Percentiles rank a stretch among this genome's conserved stretches.
phyloP scores from a whole-genome alignment of 1,139 yeast genomes.

The Saccharomyces hybrid region DNA sequence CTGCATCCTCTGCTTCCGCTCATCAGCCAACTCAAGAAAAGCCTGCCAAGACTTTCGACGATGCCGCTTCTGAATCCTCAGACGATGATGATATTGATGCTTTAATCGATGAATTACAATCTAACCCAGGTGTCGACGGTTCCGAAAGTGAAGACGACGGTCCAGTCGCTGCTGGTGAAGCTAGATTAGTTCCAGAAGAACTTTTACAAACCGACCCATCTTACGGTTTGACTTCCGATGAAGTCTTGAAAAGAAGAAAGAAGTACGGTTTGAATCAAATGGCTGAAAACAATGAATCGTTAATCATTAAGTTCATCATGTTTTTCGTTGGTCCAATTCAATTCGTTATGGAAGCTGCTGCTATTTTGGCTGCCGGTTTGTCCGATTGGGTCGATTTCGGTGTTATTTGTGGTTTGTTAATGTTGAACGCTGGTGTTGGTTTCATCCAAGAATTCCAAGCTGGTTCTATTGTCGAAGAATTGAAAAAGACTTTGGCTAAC shows the following conservation, averaged over 20 bases:
- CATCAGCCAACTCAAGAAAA: slow-evolving; percentile 1
- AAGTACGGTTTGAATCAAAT: slow-evolving; percentile 87
- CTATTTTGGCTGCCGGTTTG: slow-evolving; percentile 91
- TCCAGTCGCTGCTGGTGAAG: slow-evolving; percentile 34
- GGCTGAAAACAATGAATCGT: slow-evolving; percentile 85
- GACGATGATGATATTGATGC: slow-evolving; percentile 82
- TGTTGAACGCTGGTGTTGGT: slow-evolving; percentile 89
- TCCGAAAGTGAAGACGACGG: slow-evolving; percentile 42
- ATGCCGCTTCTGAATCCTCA: slow-evolving; percentile 39
- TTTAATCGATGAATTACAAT: slow-evolving; percentile 79
- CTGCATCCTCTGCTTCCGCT: not conserved
- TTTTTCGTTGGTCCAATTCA: slow-evolving; percentile 96
- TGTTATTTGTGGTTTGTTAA: slow-evolving; percentile 80
- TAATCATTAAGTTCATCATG: slow-evolving; percentile 73
- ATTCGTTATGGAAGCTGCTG: slow-evolving; percentile 98
- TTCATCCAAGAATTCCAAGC: slow-evolving; percentile 96
- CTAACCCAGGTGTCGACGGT: slow-evolving; percentile 58
- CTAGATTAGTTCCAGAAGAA: slow-evolving; percentile 75
- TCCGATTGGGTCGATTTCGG: slow-evolving; percentile 99
- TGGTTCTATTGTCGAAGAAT: slow-evolving; percentile 88
- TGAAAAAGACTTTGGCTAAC: slow-evolving; percentile 87
- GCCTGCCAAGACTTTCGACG: slow-evolving; percentile 6
- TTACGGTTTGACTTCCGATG: slow-evolving; percentile 70
- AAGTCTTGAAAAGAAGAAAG: slow-evolving; percentile 79
- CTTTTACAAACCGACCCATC: slow-evolving; percentile 78